phyloP scores from a whole-genome alignment of 805 yeast species.

The Candida suzukii region DNA sequence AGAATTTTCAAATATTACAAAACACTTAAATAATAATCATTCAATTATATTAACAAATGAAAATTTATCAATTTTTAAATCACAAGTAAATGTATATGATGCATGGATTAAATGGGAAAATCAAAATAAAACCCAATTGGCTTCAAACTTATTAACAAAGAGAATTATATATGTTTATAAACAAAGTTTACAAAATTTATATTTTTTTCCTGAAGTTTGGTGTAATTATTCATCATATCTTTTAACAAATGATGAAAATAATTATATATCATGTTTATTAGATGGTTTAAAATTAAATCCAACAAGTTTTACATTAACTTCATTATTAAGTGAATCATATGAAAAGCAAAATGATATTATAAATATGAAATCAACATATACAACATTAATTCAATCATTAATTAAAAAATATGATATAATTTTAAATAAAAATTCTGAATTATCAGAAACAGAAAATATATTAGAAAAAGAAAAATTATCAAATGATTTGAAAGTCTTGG shows the following conservation, averaged over 20 bases:
- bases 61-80: constrained; percentile 12
- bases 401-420: constrained; percentile 14
- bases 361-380: constrained; percentile 44
- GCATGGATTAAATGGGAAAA: constrained; percentile 79
- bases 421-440: constrained; percentile 15
- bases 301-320: constrained; percentile 56
- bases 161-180: constrained; percentile 68
- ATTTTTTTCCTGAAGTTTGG: constrained; percentile 74
- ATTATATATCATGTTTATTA: constrained; percentile 20
- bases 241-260: background rate
- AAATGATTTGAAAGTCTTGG: constrained; percentile 1
- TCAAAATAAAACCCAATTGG: constrained; percentile 57
- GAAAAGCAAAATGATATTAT: constrained; percentile 51
- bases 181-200: constrained; percentile 55
- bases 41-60: background rate
- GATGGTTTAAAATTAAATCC: constrained; percentile 63
- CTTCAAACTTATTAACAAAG: constrained; percentile 38
- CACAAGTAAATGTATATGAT: constrained; percentile 53
- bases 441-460: constrained; percentile 7
- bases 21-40: constrained; percentile 4
- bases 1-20: constrained; percentile 58
- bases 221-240: constrained; percentile 39
- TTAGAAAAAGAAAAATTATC: constrained; percentile 1
- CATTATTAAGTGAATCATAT: constrained; percentile 59
- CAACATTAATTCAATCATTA: constrained; percentile 41